phyloP scores from a whole-genome alignment of 495 filamentous ascomycete genomes.

The Bathelium albidoporum region DNA sequence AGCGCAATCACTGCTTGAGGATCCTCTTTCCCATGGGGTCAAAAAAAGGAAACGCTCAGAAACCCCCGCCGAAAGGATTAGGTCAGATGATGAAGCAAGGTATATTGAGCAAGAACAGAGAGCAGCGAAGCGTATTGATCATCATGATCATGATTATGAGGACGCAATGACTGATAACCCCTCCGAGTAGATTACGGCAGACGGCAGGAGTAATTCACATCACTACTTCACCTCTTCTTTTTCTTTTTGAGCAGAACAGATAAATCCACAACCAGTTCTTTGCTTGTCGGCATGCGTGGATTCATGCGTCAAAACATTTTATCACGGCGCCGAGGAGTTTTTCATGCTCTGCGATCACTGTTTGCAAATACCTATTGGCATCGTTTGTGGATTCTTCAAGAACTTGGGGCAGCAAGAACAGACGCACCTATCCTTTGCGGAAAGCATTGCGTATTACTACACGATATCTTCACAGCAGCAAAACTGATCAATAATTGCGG shows the following conservation, averaged over 20 bases:
- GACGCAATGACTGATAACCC: not conserved
- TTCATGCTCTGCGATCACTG: not conserved
- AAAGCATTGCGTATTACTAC: not conserved
- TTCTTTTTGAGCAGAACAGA: no score
- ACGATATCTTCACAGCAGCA: not conserved
- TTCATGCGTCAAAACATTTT: no score
- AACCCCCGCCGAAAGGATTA: constrained; percentile 6
- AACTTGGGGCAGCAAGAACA: not conserved
- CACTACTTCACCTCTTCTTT: no score
- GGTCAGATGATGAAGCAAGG: constrained; percentile 9
- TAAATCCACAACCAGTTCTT: no score
- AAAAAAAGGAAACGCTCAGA: constrained; percentile 9
- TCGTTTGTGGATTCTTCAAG: not conserved
- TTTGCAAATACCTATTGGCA: not conserved
- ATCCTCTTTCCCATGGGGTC: not conserved
- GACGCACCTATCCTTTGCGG: not conserved
- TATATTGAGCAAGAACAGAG: constrained; percentile 11
- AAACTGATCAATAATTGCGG: not conserved
- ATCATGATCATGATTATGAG: constrained; percentile 7
- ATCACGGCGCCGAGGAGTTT: not conserved
- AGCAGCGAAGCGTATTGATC: constrained; percentile 5
- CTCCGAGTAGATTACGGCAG: constrained; percentile 6
- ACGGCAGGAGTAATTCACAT: no score
- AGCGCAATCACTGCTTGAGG: not conserved
- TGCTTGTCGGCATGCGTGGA: no score